These are phyloP conservation scores for Vitis riparia DNA, from an alignment of 164 flowering plant genomes.

Conservation along the genomic window DNA sequence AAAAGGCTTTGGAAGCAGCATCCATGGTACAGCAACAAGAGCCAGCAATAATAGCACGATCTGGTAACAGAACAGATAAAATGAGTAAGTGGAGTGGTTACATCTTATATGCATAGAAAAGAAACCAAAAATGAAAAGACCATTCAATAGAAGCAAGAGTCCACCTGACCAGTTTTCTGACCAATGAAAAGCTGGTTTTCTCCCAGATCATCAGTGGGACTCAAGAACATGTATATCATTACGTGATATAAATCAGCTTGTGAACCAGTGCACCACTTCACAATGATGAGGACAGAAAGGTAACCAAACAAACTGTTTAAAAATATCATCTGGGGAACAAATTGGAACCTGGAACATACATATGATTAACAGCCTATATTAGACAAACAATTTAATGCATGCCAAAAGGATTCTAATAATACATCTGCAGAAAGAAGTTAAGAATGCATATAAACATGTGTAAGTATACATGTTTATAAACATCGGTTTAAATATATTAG, in stretches of 20 bases:
- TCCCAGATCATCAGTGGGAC: slow-evolving; percentile 95
- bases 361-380: background rate
- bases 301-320: slow-evolving; percentile 91
- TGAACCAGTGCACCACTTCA: slow-evolving; percentile 95
- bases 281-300: slow-evolving; percentile 79
- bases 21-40: slow-evolving; percentile 94
- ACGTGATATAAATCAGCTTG: slow-evolving; percentile 89
- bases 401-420: background rate
- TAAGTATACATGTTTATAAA: background rate
- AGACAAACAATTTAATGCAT: background rate
- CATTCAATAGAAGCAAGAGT: background rate
- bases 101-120: background rate
- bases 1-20: slow-evolving; percentile 96
- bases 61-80: slow-evolving; percentile 36
- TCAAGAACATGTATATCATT: slow-evolving; percentile 97
- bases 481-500: too few species aligned
- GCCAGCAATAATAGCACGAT: slow-evolving; percentile 68
- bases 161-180: slow-evolving; percentile 83
- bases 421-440: background rate
- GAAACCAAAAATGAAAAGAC: background rate
- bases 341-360: slow-evolving; percentile 75
- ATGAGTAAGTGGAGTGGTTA: background rate
- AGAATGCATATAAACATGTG: background rate
- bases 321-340: slow-evolving; percentile 91
- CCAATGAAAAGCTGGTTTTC: slow-evolving; percentile 94